These are phyloP conservation scores for Liriodendron chinense DNA, from an alignment of 164 flowering plant genomes.

Conservation along the genomic window DNA sequence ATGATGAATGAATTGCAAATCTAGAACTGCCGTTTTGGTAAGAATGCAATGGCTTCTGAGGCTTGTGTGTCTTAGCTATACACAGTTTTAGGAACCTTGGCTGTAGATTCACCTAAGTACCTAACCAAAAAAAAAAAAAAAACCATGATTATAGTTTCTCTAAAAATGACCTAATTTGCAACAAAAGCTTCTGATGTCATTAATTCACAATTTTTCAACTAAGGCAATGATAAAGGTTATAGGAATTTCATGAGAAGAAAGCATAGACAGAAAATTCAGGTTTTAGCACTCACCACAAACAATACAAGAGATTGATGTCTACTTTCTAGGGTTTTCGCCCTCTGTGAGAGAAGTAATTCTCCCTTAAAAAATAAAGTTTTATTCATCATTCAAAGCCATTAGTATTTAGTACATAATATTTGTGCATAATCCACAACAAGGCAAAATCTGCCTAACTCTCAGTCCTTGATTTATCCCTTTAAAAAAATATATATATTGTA, in stretches of 20 bases:
- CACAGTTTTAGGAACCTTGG: neutral
- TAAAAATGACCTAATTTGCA: neutral
- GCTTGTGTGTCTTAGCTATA: neutral
- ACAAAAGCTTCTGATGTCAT: neutral
- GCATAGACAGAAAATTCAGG: neutral
- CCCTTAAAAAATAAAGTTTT: no score
- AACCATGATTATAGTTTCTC: neutral
- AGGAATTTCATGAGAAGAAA: neutral
- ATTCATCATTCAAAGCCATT: no score
- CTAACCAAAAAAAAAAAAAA: neutral
- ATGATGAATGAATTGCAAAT: constrained; percentile 2
- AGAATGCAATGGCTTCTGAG: neutral
- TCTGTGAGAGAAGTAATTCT: neutral
- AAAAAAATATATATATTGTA: no score
- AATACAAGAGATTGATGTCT: neutral
- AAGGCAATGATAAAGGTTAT: neutral
- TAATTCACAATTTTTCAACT: neutral
- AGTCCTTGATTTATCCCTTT: no score
- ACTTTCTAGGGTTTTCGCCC: neutral
- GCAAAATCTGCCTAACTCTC: no score
- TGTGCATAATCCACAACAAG: no score
- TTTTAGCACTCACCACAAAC: neutral
- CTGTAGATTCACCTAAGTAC: neutral
- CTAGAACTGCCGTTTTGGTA: neutral
- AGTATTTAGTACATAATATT: no score